Conservation (phyloP, 805 yeast species). For the Candida silvicultrix region DNA sequence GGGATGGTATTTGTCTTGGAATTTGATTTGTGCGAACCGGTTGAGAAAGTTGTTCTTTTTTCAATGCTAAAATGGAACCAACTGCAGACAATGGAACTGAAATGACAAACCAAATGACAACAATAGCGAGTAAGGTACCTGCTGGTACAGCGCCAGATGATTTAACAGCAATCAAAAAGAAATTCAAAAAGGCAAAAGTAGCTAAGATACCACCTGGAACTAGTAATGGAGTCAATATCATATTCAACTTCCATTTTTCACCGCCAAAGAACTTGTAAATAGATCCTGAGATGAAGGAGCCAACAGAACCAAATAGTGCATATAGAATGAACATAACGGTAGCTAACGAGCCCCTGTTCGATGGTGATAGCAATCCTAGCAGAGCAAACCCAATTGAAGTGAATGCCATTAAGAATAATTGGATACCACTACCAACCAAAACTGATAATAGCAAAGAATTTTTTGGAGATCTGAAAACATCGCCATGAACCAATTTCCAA, state of each 20-base stretch:
- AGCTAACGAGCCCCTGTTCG: constrained; percentile 88
- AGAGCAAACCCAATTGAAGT: constrained; percentile 77
- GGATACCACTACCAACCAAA: constrained; percentile 83
- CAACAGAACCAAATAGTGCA: constrained; percentile 73
- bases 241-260: constrained; percentile 80
- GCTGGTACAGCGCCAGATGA: constrained; percentile 95
- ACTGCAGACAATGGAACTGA: constrained; percentile 78
- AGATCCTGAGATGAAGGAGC: constrained; percentile 83
- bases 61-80: constrained; percentile 79
- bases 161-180: constrained; percentile 67
- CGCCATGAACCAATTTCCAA: constrained; percentile 95
- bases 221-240: constrained; percentile 73
- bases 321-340: constrained; percentile 85
- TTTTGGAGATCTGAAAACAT: constrained; percentile 82
- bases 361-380: constrained; percentile 85
- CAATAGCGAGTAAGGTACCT: constrained; percentile 79
- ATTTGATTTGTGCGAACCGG: constrained; percentile 94
- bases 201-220: constrained; percentile 78
- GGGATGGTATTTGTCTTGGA: constrained; percentile 91
- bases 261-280: constrained; percentile 90
- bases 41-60: constrained; percentile 44
- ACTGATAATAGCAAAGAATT: constrained; percentile 68
- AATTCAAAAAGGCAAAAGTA: constrained; percentile 64
- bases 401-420: constrained; percentile 69
- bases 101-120: constrained; percentile 77